These are phyloP conservation scores for Komagataella mondaviorum DNA, from an alignment of 805 yeast genomes.

Conservation along the genomic window DNA sequence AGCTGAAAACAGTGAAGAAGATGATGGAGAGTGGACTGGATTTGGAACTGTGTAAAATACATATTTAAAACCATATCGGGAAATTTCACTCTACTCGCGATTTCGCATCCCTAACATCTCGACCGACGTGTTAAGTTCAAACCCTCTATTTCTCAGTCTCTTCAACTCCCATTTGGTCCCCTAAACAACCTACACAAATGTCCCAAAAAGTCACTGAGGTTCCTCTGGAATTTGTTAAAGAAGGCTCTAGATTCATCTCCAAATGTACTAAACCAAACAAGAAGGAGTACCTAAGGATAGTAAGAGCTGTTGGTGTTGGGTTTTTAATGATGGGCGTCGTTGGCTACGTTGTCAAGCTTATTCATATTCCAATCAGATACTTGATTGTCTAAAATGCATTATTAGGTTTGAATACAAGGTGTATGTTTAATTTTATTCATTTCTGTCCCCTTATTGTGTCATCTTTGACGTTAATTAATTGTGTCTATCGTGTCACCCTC, in stretches of 20 bases:
- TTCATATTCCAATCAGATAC: conserved; percentile 5
- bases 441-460: neutral
- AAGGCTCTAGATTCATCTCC: conserved; percentile 77
- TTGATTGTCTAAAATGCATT: neutral
- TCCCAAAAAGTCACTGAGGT: conserved; percentile 71
- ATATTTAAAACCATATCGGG: neutral
- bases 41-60: conserved; percentile 9
- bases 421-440: neutral
- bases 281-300: conserved; percentile 77
- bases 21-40: conserved; percentile 16
- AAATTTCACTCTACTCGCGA: neutral
- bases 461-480: neutral
- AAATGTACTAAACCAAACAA: conserved; percentile 89
- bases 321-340: conserved; percentile 96
- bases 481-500: neutral
- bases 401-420: neutral
- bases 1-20: conserved; percentile 14
- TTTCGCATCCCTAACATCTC: neutral
- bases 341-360: conserved; percentile 87
- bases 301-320: conserved; percentile 95
- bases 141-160: neutral
- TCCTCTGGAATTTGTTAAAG: conserved; percentile 84
- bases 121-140: neutral
- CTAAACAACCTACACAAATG: neutral
- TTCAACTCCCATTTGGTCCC: neutral